Evolutionary conservation across 495 filamentous ascomycete genomes (phyloP), one percentile per base, ranked within the genome.

Genomic region (Podospora fimiseda): DNA sequence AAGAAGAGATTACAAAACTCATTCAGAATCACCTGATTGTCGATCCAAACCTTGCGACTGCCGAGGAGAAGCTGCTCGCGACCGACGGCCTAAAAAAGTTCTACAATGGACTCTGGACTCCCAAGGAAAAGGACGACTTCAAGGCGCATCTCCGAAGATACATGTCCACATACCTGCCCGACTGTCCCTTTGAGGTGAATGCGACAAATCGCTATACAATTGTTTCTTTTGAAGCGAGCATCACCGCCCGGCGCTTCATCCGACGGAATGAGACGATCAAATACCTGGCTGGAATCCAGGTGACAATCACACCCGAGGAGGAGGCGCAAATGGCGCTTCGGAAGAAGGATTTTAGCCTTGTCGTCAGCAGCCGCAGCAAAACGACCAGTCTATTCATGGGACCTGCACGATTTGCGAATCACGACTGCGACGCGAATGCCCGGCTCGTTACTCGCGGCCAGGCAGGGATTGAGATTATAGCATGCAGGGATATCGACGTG

Each of bases 121-220:
- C 85, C 22, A 84, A 86, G 36, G 90, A 96, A 66, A 85, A 87
- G 70, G 85, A 90, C 19, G 88, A 94, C 68, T 98, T 98, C 64
- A 76, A 80, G 55, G 80, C 81, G 22, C 93, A 99, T 64, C 74
- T 96, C 55, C 84, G 86, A 41, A 90, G 88, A 54, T 99, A 99
- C 68, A 83, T 96, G 63, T 86, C 86, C 50, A 90, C 96, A 57
- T 96, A 96, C 70, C 76, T 90, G 22, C 86, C 90, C 9, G 93
- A 97, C 50, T 94, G 87, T 56, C 89, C 90, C 2, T 97, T 90
- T 61, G 93, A 99, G 65, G 89, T 97, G 38, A 86, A 82, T 23
- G 93, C 89, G 4, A 96, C 93, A 22, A 96, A 96, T 61, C 84
- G 94, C 40, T 99, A 96, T 70, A 92, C 90, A n/a, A 89, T 96